phyloP scores from a whole-genome alignment of 371 early-diverging fungal genomes.

The Zopfochytrium polystomum region DNA sequence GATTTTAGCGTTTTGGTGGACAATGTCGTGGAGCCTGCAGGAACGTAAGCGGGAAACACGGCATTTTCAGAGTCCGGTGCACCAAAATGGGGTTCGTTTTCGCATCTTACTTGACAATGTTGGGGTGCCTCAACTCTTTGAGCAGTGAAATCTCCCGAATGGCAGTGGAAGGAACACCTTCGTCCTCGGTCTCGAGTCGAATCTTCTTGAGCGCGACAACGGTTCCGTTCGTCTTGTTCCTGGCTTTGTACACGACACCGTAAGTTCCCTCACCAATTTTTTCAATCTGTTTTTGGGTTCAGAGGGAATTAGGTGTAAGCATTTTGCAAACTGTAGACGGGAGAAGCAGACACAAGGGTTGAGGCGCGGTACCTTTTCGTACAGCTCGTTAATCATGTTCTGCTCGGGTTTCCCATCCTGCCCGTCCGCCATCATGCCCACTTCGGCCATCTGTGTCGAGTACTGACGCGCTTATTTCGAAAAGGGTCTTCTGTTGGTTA shows the following conservation, averaged over 20 bases:
- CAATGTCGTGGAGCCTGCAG: conserved; percentile 8
- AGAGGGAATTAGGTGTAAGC: no score
- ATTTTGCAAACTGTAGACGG: no score
- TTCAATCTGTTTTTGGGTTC: conserved; percentile 73
- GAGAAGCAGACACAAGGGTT: no score
- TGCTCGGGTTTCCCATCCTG: no score
- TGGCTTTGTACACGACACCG: conserved; percentile 72
- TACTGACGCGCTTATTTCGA: no score
- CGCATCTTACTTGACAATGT: conserved; percentile 95
- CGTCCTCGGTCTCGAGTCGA: conserved; percentile 93
- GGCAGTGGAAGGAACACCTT: conserved; percentile 94
- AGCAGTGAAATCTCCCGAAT: conserved; percentile 98
- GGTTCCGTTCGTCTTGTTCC: not conserved
- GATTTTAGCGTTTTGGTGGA: not conserved
- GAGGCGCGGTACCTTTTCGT: no score
- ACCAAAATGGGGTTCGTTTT: no score
- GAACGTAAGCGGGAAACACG: no score
- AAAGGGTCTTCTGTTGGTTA: no score
- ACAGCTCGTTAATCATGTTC: no score
- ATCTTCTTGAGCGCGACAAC: conserved; percentile 98
- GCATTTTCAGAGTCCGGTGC: conserved; percentile 27
- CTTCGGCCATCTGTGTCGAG: no score
- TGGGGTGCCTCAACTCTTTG: conserved; percentile 90
- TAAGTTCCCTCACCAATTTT: conserved; percentile 83
- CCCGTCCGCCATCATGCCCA: no score